These are phyloP conservation scores for Juncus effusus DNA, from an alignment of 176 grass and related monocot species.

Conservation along the genomic window DNA sequence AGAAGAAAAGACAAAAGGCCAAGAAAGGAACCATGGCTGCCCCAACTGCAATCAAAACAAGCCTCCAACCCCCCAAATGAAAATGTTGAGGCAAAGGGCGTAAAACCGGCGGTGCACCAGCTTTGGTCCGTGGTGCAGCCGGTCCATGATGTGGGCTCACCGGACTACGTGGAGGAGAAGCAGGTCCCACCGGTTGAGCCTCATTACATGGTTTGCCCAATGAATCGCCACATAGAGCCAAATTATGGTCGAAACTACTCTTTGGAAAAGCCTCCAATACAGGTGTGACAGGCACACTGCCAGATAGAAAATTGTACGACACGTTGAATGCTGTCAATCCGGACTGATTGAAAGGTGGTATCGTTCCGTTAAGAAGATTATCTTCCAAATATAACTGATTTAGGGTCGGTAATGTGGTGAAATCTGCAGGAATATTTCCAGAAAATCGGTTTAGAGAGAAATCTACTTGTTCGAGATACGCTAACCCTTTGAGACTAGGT, in stretches of 20 bases:
- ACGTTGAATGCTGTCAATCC: conserved; percentile 60
- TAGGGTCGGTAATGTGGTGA: conserved; percentile 28
- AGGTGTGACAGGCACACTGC: conserved; percentile 46
- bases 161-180: neutral
- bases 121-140: neutral
- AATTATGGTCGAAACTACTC: conserved; percentile 64
- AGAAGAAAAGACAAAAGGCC: conserved; percentile 45
- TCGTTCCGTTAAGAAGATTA: conserved; percentile 67
- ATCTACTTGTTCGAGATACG: conserved; percentile 47
- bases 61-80: conserved; percentile 33
- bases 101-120: neutral
- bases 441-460: conserved; percentile 86
- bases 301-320: conserved; percentile 89
- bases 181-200: neutral
- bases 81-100: neutral
- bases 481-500: conserved; percentile 43
- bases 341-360: conserved; percentile 61
- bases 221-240: conserved; percentile 53
- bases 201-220: conserved; percentile 30
- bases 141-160: neutral
- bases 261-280: conserved; percentile 43
- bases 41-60: conserved; percentile 44
- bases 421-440: conserved; percentile 48
- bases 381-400: conserved; percentile 65
- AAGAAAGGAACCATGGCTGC: conserved; percentile 45